phyloP scores from a whole-genome alignment of 164 flowering plant genomes.

The Aristolochia fimbriata region DNA sequence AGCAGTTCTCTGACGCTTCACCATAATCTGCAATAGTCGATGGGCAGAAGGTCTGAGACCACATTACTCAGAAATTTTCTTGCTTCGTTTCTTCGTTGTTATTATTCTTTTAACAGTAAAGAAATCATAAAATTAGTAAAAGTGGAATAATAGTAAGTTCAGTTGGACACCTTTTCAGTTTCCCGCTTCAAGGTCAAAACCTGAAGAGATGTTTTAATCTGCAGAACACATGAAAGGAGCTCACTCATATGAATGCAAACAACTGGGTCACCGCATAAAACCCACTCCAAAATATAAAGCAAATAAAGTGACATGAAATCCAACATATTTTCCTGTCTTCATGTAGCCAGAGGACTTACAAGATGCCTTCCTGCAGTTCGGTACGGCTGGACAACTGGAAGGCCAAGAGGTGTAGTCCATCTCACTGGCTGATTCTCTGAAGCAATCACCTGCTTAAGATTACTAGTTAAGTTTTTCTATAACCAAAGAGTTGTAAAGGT shows the following conservation, averaged over 20 bases:
- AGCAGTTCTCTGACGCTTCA: constrained; percentile 80
- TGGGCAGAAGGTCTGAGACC: not conserved
- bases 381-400: constrained; percentile 91
- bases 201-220: constrained; percentile 87
- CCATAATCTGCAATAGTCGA: constrained; percentile 54
- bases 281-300: too few relatives aligned
- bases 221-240: constrained; percentile 17
- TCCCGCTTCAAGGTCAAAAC: constrained; percentile 57
- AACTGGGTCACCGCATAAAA: not conserved
- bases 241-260: not conserved
- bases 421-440: constrained; percentile 62
- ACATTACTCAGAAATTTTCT: not conserved
- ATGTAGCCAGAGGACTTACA: constrained; percentile 26
- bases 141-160: not conserved
- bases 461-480: not conserved
- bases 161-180: constrained; percentile 57
- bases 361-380: constrained; percentile 57
- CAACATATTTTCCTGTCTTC: not conserved
- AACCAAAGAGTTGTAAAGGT: not conserved
- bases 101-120: too few relatives aligned
- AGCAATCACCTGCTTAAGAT: constrained; percentile 53
- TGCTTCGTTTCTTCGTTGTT: too few relatives aligned
- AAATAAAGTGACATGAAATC: not conserved
- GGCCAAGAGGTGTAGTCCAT: constrained; percentile 88
- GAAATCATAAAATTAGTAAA: not conserved